Evolutionary conservation across 257 asterid species (phyloP).

Genomic region (Solanum chilense): DNA sequence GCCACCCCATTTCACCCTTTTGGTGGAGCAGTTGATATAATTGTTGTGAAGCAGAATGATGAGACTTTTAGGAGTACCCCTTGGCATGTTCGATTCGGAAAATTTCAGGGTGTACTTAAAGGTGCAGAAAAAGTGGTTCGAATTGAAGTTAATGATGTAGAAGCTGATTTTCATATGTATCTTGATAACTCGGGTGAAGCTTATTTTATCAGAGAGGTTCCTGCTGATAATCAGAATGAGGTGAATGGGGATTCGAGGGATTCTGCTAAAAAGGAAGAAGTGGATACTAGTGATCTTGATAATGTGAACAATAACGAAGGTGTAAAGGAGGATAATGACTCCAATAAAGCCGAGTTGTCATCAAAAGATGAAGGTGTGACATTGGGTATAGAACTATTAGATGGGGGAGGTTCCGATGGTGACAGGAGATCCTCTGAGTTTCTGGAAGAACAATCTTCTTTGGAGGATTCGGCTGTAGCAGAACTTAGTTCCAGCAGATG

Average conservation of each 20-base stretch:
- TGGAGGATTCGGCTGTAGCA: constrained; percentile 50
- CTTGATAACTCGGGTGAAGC: constrained; percentile 87
- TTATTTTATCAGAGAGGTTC: constrained; percentile 64
- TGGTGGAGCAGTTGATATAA: constrained; percentile 91
- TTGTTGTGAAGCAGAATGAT: constrained; percentile 72
- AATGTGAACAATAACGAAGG: constrained; percentile 8
- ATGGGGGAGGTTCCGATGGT: constrained; percentile 40
- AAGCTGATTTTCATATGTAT: constrained; percentile 69
- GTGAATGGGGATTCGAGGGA: constrained; percentile 13
- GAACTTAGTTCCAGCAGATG: constrained; percentile 52
- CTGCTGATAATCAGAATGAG: constrained; percentile 28
- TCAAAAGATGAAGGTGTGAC: constrained; percentile 50
- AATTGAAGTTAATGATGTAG: constrained; percentile 76
- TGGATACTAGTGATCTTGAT: background rate
- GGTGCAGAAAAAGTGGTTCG: constrained; percentile 77
- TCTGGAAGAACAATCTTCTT: constrained; percentile 56
- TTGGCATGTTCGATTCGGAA: constrained; percentile 91
- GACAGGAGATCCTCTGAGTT: constrained; percentile 59
- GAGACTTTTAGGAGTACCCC: constrained; percentile 77
- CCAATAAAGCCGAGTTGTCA: constrained; percentile 25
- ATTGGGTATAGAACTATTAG: constrained; percentile 43
- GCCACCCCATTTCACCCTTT: constrained; percentile 96
- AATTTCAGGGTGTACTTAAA: constrained; percentile 84
- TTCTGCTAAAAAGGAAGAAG: constrained; percentile 14
- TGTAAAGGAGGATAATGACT: constrained; percentile 7